Percentiles rank a stretch among this genome's conserved stretches.
phyloP scores from a whole-genome alignment of 331 rosid species.

The Malus hybrid region DNA sequence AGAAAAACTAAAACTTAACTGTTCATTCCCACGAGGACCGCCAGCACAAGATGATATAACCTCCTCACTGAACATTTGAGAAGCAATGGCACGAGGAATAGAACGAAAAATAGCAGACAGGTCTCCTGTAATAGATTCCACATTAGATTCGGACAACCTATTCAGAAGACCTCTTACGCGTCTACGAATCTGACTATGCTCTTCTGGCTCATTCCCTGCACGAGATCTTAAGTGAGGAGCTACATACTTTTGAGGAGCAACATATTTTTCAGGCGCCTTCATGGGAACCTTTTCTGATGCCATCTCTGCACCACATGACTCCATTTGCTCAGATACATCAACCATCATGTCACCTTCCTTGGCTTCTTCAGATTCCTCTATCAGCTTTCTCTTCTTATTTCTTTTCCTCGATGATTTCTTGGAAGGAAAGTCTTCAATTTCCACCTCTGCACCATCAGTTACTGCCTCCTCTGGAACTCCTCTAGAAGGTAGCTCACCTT shows the following conservation, averaged over 20 bases:
- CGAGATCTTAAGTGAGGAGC: conserved; percentile 72
- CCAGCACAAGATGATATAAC: conserved; percentile 66
- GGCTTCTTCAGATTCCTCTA: conserved; percentile 26
- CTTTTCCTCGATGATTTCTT: conserved; percentile 24
- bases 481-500: conserved; percentile 14
- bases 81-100: conserved; percentile 52
- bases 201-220: conserved; percentile 59
- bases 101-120: conserved; percentile 53
- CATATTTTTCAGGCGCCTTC: conserved; percentile 41
- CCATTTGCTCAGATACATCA: conserved; percentile 16
- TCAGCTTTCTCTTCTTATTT: conserved; percentile 39
- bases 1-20: conserved; percentile 35
- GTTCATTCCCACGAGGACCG: conserved; percentile 85
- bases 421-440: conserved; percentile 19
- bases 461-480: conserved; percentile 7
- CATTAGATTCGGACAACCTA: conserved; percentile 69
- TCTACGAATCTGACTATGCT: conserved; percentile 65
- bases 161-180: conserved; percentile 72
- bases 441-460: conserved; percentile 17
- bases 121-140: conserved; percentile 77
- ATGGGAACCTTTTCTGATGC: conserved; percentile 24
- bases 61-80: conserved; percentile 70
- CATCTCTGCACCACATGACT: conserved; percentile 14
- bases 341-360: conserved; percentile 4
- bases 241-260: conserved; percentile 42